Conservation (phyloP, 2,329 filamentous ascomycete species). For the Monosporascus sp. region DNA sequence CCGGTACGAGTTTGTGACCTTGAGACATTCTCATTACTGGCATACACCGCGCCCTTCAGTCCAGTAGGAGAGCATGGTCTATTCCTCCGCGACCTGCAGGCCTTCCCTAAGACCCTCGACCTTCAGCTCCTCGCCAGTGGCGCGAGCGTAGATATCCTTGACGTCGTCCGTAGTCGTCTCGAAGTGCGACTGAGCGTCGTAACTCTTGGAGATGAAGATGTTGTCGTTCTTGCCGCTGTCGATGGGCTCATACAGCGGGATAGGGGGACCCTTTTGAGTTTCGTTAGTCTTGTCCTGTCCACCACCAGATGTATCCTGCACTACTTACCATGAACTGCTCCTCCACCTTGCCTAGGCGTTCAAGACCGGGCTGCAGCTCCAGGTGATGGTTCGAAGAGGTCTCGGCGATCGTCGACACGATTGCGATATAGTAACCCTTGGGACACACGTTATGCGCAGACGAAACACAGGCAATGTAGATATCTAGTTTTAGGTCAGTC, state of each 20-base stretch:
- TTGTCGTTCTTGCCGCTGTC: constrained; percentile 79
- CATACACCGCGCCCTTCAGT: no score
- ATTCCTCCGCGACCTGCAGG: constrained; percentile 66
- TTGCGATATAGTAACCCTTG: constrained; percentile 98
- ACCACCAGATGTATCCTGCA: background rate
- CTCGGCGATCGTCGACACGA: constrained; percentile 96
- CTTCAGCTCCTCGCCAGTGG: constrained; percentile 76
- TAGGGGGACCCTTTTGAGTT: constrained; percentile 60
- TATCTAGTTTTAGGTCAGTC: constrained; percentile 30
- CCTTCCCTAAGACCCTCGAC: constrained; percentile 84
- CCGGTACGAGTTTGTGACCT: no score
- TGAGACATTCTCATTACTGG: no score
- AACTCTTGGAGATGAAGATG: constrained; percentile 97
- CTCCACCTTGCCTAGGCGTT: constrained; percentile 87
- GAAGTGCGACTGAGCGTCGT: constrained; percentile 96
- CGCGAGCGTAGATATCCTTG: constrained; percentile 83
- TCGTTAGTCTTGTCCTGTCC: constrained; percentile 1
- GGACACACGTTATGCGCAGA: constrained; percentile 97
- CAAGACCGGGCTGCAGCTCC: constrained; percentile 86
- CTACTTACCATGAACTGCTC: constrained; percentile 84
- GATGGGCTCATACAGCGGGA: constrained; percentile 88
- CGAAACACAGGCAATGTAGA: constrained; percentile 95
- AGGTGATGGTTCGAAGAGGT: constrained; percentile 87
- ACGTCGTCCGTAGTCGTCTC: constrained; percentile 91
- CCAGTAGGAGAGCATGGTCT: constrained; percentile 16